Evolutionary conservation across 2,329 filamentous ascomycete genomes (phyloP).

Genomic region (Penicillium expansum): DNA sequence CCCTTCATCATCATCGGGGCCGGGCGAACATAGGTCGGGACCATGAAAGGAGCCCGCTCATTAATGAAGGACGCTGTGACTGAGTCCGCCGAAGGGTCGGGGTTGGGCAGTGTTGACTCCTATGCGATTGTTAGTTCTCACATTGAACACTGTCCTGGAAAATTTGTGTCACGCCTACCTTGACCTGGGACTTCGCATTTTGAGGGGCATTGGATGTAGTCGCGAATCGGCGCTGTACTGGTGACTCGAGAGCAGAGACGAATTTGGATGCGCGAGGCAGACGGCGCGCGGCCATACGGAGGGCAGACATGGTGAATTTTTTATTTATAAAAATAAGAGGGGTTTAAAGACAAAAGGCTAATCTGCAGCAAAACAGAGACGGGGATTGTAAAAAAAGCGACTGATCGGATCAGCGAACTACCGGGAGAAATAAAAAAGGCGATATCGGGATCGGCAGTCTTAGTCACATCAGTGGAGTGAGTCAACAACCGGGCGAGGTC

Average conservation of each 20-base stretch:
- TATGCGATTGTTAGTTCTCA: constrained; percentile 23
- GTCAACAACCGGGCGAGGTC: background rate
- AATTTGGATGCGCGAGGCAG: constrained; percentile 32
- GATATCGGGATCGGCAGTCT: constrained; percentile 28
- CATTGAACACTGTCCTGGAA: background rate
- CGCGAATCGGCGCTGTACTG: constrained; percentile 34
- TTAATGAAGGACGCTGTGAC: constrained; percentile 71
- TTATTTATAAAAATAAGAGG: background rate
- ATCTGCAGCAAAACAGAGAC: background rate
- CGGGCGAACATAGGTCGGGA: constrained; percentile 89
- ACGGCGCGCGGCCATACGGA: constrained; percentile 37
- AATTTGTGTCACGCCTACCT: constrained; percentile 15
- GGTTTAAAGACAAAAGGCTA: background rate
- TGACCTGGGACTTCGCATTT: constrained; percentile 28
- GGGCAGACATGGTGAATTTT: constrained; percentile 28
- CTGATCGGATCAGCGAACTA: constrained; percentile 3
- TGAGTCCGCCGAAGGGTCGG: constrained; percentile 72
- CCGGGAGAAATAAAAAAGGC: constrained; percentile 23
- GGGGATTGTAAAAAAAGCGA: background rate
- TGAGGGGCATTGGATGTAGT: constrained; percentile 31
- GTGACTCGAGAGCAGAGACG: constrained; percentile 33
- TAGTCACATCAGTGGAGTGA: constrained; percentile 14
- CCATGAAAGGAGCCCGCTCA: constrained; percentile 82
- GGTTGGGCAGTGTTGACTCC: constrained; percentile 58
- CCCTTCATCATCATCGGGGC: constrained; percentile 86